These are phyloP conservation scores for Aegilops umbellulata DNA, from an alignment of 176 grass and related monocot species.

Conservation along the genomic window DNA sequence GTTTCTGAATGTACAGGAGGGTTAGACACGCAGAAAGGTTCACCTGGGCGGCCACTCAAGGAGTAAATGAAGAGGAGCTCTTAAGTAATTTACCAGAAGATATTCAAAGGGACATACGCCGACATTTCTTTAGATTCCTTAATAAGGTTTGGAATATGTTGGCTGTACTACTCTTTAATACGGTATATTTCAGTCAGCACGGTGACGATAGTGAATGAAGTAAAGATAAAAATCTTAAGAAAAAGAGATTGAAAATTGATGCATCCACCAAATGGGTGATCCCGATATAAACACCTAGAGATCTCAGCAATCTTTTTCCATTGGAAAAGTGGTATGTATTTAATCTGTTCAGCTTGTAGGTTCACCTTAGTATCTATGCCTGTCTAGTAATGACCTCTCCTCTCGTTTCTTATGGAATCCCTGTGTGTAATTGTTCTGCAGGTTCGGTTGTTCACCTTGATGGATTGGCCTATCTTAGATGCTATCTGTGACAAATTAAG, in stretches of 20 bases:
- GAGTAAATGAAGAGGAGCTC: slow-evolving; percentile 89
- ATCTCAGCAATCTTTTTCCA: background rate
- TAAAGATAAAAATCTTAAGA: background rate
- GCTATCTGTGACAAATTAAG: slow-evolving; percentile 89
- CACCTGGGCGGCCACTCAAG: slow-evolving; percentile 93
- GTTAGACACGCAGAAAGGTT: slow-evolving; percentile 90
- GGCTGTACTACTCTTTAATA: background rate
- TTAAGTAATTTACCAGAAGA: slow-evolving; percentile 93
- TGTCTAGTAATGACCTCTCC: background rate
- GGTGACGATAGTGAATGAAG: background rate
- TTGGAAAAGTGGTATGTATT: background rate
- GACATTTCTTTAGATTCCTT: slow-evolving; percentile 88
- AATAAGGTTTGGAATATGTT: slow-evolving; percentile 53
- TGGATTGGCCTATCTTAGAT: slow-evolving; percentile 88
- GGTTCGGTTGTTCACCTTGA: slow-evolving; percentile 83
- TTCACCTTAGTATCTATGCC: background rate
- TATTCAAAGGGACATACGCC: slow-evolving; percentile 92
- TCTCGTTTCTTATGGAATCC: background rate
- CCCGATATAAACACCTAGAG: background rate
- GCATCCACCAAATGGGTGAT: too few species aligned
- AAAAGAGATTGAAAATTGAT: background rate
- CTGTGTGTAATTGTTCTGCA: slow-evolving; percentile 33
- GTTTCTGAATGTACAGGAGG: slow-evolving; percentile 53
- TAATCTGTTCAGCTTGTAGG: slow-evolving; percentile 1
- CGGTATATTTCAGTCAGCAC: background rate